Base-by-base conservation (phyloP, 352 stramenopile species). In the Pythium vanterpoolii region DNA sequence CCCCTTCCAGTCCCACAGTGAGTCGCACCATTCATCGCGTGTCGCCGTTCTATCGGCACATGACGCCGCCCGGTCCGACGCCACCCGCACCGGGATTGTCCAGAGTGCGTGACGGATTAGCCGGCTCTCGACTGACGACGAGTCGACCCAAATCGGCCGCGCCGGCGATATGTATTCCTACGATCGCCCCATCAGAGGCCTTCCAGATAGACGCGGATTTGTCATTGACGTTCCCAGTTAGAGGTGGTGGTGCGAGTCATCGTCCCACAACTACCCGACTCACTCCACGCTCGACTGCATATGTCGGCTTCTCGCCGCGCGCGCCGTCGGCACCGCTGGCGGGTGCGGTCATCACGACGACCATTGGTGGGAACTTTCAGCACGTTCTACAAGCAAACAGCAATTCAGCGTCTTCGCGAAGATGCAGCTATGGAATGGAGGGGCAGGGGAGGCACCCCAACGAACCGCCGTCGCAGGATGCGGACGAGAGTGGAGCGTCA, bases 21-120 rank as follows among this genome's bases (percentile, higher is more conserved):
- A 27, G 14, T 18, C 34, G 4, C 18, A 21, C 34, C 3, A 42
- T 23, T 19, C 8, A 30, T 3, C 8, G 31, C 6, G 19, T 14
- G n/a, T 6, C 16, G 8, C 61, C 62, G 60, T 67, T 58, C 45
- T 67, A 67, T 42, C 60, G 61, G 3, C 53, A 62, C 27, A 48
- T 68, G 48, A 7, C 46, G 7, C 51, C 60, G 4, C 60, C 60
- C 1, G 8, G 26, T 21, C 27, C 47, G 19, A 40, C 55, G 31
- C 45, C 55, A 1, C 24, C 54, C 5, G 13, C 43, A 26, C n/a
- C 39, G 14, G 11, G 34, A n/a, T 42, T 18, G 34, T 42, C 34
- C 34, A 42, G 13, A 42, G 19, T 13, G 19, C 27, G 28, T 8
- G 10, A 19, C 40, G 18, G 16, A 1, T 8, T 7, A 19, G 38